Conservation (phyloP, 1,284 basidiomycete genomes). For the Puccinia coronata region DNA sequence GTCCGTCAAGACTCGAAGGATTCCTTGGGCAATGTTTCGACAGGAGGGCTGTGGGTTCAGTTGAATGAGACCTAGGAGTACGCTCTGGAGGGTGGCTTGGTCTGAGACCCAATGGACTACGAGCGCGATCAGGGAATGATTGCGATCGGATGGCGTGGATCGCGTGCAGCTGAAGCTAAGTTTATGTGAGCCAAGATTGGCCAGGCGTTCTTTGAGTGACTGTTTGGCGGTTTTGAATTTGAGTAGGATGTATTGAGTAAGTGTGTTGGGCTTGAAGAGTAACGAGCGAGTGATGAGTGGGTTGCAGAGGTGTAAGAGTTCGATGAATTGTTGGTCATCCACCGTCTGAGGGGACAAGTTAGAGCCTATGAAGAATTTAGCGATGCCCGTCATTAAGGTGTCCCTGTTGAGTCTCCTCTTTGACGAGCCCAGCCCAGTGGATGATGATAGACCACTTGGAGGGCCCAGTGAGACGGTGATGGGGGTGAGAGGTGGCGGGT, state of each 20-base stretch:
- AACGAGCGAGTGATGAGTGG: slow-evolving; percentile 10
- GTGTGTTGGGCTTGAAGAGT: background rate
- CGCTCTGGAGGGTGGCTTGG: background rate
- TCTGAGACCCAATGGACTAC: slow-evolving; percentile 15
- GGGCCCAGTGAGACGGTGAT: slow-evolving; percentile 6
- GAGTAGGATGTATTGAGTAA: slow-evolving; percentile 14
- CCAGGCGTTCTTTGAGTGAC: background rate
- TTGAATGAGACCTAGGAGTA: background rate
- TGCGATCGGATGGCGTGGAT: background rate
- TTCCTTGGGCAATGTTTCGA: background rate
- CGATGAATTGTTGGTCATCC: slow-evolving; percentile 15
- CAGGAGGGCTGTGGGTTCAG: background rate
- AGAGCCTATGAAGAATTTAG: background rate
- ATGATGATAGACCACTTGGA: background rate
- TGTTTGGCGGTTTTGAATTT: background rate
- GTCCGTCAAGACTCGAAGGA: background rate
- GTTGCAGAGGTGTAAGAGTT: slow-evolving; percentile 14
- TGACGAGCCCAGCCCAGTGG: background rate
- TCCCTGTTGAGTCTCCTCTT: slow-evolving; percentile 7
- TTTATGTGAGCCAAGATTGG: background rate
- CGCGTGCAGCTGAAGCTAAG: slow-evolving; percentile 3
- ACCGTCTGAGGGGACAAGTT: background rate
- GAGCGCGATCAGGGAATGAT: slow-evolving; percentile 1
- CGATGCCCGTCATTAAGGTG: background rate
- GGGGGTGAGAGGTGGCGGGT: slow-evolving; percentile 9